phyloP scores from a whole-genome alignment of 495 filamentous ascomycete species.

The Penicillium herquei region DNA sequence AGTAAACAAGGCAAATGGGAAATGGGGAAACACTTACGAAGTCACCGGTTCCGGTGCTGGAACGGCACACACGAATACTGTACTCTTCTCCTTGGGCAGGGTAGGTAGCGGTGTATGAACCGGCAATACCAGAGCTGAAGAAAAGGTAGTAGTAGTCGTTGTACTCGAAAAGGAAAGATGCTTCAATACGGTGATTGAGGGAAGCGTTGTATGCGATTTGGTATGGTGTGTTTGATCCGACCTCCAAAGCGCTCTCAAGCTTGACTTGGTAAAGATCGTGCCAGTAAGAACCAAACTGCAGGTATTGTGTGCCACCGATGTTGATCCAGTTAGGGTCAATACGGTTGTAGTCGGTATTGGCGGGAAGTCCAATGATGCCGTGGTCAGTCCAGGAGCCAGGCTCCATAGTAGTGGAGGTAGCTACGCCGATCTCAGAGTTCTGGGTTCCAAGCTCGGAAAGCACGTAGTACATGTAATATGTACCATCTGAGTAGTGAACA shows the following conservation, averaged over 20 bases:
- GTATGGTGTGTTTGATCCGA: constrained; percentile 30
- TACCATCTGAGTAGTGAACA: constrained; percentile 50
- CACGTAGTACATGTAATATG: constrained; percentile 73
- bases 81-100: constrained; percentile 64
- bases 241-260: constrained; percentile 46
- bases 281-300: constrained; percentile 74
- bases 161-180: constrained; percentile 53
- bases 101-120: constrained; percentile 46
- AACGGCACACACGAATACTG: constrained; percentile 63
- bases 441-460: constrained; percentile 64
- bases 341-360: constrained; percentile 58
- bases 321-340: constrained; percentile 67
- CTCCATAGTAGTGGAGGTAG: constrained; percentile 61
- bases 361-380: constrained; percentile 50
- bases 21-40: constrained; percentile 45
- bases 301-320: constrained; percentile 43
- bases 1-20: too few relatives aligned
- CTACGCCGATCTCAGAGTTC: constrained; percentile 64
- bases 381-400: constrained; percentile 58
- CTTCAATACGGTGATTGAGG: constrained; percentile 58
- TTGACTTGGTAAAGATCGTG: constrained; percentile 61
- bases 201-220: constrained; percentile 57
- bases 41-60: constrained; percentile 45
- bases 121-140: constrained; percentile 62
- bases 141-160: constrained; percentile 65